Percentiles rank a stretch among this genome's conserved stretches.
Evolutionary conservation across 1,284 basidiomycete genomes (phyloP).

Genomic region (Boletus austroedulis): DNA sequence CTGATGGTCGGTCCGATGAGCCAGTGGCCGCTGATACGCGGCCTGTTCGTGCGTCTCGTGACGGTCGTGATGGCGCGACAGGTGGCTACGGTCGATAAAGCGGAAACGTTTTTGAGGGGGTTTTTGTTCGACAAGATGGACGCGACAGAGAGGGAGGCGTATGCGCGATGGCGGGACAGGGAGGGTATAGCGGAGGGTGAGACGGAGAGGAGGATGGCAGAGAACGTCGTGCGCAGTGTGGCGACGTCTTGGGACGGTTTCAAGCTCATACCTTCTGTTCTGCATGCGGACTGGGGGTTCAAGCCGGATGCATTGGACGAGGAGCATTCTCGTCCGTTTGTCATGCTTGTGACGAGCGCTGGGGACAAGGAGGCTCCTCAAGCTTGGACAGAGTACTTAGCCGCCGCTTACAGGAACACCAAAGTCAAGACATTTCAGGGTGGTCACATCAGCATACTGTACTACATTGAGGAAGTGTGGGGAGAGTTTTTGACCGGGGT

Average conservation of each 20-base stretch:
- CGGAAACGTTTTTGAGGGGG: slow-evolving; percentile 41
- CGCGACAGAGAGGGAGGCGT: slow-evolving; percentile 41
- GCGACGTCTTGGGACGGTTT: slow-evolving; percentile 53
- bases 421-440: slow-evolving; percentile 42
- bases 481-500: slow-evolving; percentile 38
- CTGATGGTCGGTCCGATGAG: slow-evolving; percentile 46
- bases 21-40: slow-evolving; percentile 41
- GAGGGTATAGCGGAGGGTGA: slow-evolving; percentile 43
- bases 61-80: slow-evolving; percentile 36
- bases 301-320: slow-evolving; percentile 43
- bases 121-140: slow-evolving; percentile 43
- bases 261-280: slow-evolving; percentile 41
- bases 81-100: slow-evolving; percentile 40
- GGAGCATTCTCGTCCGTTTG: slow-evolving; percentile 43
- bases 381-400: slow-evolving; percentile 48
- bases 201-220: slow-evolving; percentile 42
- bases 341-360: slow-evolving; percentile 43
- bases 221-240: slow-evolving; percentile 46
- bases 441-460: slow-evolving; percentile 46
- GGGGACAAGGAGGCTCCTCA: slow-evolving; percentile 40
- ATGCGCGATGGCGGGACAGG: slow-evolving; percentile 42
- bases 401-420: slow-evolving; percentile 41
- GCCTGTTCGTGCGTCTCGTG: slow-evolving; percentile 35
- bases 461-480: slow-evolving; percentile 46
- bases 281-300: slow-evolving; percentile 57